These are phyloP conservation scores for Tricholoma sp. DNA, from an alignment of 768 basidiomycete species.

Conservation along the genomic window DNA sequence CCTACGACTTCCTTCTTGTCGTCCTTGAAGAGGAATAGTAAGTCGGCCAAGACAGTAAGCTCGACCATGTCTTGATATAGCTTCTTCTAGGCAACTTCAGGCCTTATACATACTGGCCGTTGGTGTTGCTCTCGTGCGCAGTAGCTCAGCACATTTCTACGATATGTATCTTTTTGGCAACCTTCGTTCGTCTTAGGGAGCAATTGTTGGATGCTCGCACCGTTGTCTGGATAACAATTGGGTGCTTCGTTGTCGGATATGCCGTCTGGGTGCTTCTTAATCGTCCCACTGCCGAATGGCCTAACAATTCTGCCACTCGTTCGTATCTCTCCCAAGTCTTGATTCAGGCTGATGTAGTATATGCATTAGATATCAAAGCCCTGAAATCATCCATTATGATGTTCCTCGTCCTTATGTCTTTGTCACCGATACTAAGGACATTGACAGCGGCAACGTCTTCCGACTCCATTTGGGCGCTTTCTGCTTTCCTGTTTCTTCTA, in stretches of 20 bases:
- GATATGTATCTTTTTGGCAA: constrained; percentile 75
- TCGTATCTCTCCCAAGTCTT: constrained; percentile 1
- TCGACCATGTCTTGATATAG: constrained; percentile 8
- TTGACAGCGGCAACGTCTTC: constrained; percentile 93
- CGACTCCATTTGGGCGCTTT: constrained; percentile 94
- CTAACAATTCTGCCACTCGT: constrained; percentile 15
- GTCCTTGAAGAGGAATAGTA: constrained; percentile 75
- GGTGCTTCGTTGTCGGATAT: constrained; percentile 58
- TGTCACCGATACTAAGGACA: constrained; percentile 88
- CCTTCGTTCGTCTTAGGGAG: constrained; percentile 71
- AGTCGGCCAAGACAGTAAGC: constrained; percentile 22
- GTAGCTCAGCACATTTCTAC: constrained; percentile 83
- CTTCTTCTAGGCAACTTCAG: constrained; percentile 62
- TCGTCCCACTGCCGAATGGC: constrained; percentile 14
- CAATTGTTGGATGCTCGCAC: constrained; percentile 60
- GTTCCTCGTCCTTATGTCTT: constrained; percentile 81
- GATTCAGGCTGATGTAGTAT: background rate
- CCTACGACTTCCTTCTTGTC: constrained; percentile 69
- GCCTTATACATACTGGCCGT: constrained; percentile 70
- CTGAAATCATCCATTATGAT: constrained; percentile 82
- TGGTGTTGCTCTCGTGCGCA: constrained; percentile 65
- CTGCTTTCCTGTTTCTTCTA: constrained; percentile 77
- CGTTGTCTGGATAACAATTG: constrained; percentile 60
- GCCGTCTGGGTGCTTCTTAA: constrained; percentile 55
- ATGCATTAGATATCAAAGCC: constrained; percentile 54